These are phyloP conservation scores for Cucurbitaria berberidis DNA, from an alignment of 2,329 filamentous ascomycete genomes.

Conservation along the genomic window DNA sequence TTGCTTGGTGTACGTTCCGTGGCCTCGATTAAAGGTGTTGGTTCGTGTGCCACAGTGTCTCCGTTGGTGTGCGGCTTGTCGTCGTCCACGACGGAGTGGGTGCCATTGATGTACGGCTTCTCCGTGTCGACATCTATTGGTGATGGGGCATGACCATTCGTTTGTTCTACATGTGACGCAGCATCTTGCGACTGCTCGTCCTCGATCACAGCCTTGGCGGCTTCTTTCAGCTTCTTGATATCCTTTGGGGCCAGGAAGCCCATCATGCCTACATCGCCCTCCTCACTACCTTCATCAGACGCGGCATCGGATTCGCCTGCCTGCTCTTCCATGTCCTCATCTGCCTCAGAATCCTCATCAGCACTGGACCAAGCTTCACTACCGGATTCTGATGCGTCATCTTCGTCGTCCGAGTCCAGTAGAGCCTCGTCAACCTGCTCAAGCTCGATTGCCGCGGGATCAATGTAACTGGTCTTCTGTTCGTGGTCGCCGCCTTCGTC, in stretches of 20 bases:
- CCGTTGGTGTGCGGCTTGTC: slow-evolving; percentile 22
- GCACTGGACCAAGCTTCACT: slow-evolving; percentile 47
- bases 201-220: slow-evolving; percentile 33
- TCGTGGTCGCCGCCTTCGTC: slow-evolving; percentile 18
- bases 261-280: slow-evolving; percentile 40
- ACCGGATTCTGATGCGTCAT: slow-evolving; percentile 37
- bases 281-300: slow-evolving; percentile 44
- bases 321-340: slow-evolving; percentile 28
- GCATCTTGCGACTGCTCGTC: slow-evolving; percentile 49
- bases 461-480: slow-evolving; percentile 32
- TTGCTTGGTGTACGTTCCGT: slow-evolving; percentile 18
- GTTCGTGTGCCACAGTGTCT: slow-evolving; percentile 1
- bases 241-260: slow-evolving; percentile 44
- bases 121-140: slow-evolving; percentile 54
- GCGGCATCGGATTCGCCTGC: slow-evolving; percentile 20
- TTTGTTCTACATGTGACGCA: slow-evolving; percentile 14
- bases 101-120: slow-evolving; percentile 37
- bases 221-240: slow-evolving; percentile 44
- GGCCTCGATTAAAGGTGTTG: slow-evolving; percentile 20
- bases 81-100: slow-evolving; percentile 2
- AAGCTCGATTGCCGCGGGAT: slow-evolving; percentile 47
- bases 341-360: slow-evolving; percentile 43
- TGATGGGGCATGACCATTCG: slow-evolving; percentile 43
- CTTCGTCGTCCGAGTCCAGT: slow-evolving; percentile 45
- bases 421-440: slow-evolving; percentile 51